Evolutionary conservation across 2,329 filamentous ascomycete species (phyloP).

Genomic region (Pleoardoris graminearum): DNA sequence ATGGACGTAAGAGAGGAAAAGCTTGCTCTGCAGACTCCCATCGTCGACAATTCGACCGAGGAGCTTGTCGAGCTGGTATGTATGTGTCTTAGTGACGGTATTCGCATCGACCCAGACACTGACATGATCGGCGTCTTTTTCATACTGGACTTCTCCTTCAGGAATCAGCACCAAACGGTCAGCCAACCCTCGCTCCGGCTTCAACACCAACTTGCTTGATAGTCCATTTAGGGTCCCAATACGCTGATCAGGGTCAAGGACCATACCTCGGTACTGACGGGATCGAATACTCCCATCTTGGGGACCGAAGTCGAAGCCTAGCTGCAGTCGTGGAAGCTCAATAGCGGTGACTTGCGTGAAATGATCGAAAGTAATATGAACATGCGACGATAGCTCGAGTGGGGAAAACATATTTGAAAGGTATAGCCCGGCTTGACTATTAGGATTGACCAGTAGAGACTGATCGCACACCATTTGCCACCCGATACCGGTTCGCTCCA

Average conservation of each 20-base stretch:
- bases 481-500: conserved; percentile 11
- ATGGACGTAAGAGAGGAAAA: conserved; percentile 58
- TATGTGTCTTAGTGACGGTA: conserved; percentile 37
- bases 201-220: conserved; percentile 28
- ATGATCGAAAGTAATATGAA: conserved; percentile 22
- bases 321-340: conserved; percentile 19
- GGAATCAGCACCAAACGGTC: conserved; percentile 47
- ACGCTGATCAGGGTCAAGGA: conserved; percentile 27
- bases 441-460: conserved; percentile 10
- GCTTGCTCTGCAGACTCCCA: conserved; percentile 56
- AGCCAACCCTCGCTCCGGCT: conserved; percentile 4
- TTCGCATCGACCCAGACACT: conserved; percentile 19
- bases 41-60: conserved; percentile 58
- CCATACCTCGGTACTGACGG: conserved; percentile 30
- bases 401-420: conserved; percentile 21
- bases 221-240: conserved; percentile 32
- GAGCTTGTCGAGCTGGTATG: conserved; percentile 54
- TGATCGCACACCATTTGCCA: conserved; percentile 21
- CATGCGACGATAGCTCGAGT: conserved; percentile 20
- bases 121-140: conserved; percentile 11
- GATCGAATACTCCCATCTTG: conserved; percentile 21
- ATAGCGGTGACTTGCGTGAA: conserved; percentile 13
- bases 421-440: conserved; percentile 12
- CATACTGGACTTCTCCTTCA: conserved; percentile 15
- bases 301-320: conserved; percentile 16